A percentile compares a stretch with the other conserved stretches of the same genome.
Conservation (phyloP, 108 stramenopile species). For the Stephanodiscus minutulus region DNA sequence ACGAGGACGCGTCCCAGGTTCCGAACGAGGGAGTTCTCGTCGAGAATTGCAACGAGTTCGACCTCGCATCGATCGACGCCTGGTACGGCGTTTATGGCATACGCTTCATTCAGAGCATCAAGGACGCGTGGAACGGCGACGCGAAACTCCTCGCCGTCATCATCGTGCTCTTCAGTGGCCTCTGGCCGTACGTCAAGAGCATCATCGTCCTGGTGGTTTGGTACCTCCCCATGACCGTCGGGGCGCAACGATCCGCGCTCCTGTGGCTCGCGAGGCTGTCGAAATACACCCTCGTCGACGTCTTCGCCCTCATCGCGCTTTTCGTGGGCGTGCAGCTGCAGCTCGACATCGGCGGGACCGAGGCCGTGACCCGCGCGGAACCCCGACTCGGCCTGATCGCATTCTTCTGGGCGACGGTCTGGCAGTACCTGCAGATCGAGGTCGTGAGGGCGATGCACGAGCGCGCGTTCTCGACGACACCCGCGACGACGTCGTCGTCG, state of each 20-base stretch:
- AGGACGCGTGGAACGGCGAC: conserved; percentile 63
- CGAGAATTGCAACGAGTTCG: conserved; percentile 40
- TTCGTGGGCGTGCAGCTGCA: conserved; percentile 54
- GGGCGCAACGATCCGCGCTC: conserved; percentile 14
- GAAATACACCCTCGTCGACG: conserved; percentile 56
- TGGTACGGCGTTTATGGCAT: conserved; percentile 54
- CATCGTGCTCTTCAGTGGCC: conserved; percentile 46
- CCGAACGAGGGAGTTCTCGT: conserved; percentile 7
- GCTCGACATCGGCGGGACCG: conserved; percentile 50
- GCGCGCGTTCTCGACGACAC: conserved; percentile 10
- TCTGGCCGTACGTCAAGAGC: conserved; percentile 59
- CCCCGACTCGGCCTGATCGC: conserved; percentile 51
- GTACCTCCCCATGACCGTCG: conserved; percentile 36
- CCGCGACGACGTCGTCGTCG: too few species aligned
- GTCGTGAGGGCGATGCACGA: conserved; percentile 47
- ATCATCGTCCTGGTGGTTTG: conserved; percentile 48
- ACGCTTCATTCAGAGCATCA: conserved; percentile 39
- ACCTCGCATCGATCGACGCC: conserved; percentile 22
- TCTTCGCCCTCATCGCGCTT: conserved; percentile 49
- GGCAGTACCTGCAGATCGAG: conserved; percentile 58
- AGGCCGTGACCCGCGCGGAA: conserved; percentile 47
- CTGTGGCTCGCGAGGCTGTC: conserved; percentile 52
- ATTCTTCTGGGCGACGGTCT: conserved; percentile 51
- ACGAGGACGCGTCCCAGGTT: not conserved
- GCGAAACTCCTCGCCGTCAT: conserved; percentile 53